Evolutionary conservation across 1,139 yeast genomes (phyloP), one percentile per base, ranked within the genome.

Genomic region (Hyphopichia pseudoburtonii): DNA sequence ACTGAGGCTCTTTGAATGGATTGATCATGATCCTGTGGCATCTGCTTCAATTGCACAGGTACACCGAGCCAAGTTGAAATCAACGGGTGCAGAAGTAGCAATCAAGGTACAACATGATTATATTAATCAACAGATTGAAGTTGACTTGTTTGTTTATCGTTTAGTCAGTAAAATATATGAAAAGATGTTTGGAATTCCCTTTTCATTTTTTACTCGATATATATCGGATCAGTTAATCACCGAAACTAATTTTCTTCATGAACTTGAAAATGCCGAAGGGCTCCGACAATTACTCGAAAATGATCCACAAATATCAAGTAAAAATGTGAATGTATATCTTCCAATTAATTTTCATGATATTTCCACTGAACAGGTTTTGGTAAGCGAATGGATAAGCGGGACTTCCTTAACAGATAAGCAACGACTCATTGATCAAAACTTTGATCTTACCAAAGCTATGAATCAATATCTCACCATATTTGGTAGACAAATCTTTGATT

Each of bases 381-480:
- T 80, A 5, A 72, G 82, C 17, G 95, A 86, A 56, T 86, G 92
- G 90, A 80, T 86, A 32, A 84, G 84, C 30, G 95, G 92, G 9
- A 70, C 75, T 15, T 60, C 84, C 0, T 58, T 85, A 36, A 63
- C 73, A 8, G 66, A 73, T 41, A 70, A 67, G 35, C 60, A 66
- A n/a, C 60, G 54, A 18, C 55, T 85, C 16, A 52, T 64, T 19
- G 60, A 61, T 16, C 49, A 57, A 9, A 69, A 70, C 1, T 80
- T 58, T 50, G 64, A 78, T 48, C 58, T 75, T 16, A 49, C 62
- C 15, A 45, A 54, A 12, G 64, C 80, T 15, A 71, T 84, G 77
- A 58, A 66, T 15, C 76, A 73, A 39, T 75, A 83, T 45, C 59
- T 81, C 31, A 64, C 65, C 23, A 64, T 81, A 12, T 82, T 82